These are phyloP conservation scores for Pneumocystis carinii DNA, from an alignment of 1,139 yeast genomes.

Conservation along the genomic window DNA sequence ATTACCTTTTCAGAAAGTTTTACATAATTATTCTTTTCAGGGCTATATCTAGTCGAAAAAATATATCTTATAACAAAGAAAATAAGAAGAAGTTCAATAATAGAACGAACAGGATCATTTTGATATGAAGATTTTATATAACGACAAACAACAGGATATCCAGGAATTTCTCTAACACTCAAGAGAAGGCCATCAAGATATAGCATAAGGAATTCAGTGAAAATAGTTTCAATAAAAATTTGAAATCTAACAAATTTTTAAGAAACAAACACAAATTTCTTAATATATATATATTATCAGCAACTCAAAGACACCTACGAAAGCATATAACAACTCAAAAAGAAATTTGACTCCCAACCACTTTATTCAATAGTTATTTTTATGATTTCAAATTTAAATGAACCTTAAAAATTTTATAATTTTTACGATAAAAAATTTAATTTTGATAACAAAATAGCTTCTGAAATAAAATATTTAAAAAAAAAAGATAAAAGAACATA, in stretches of 20 bases:
- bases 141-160: slow-evolving; percentile 59
- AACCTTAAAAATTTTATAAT: not conserved
- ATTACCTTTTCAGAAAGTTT: slow-evolving; percentile 34
- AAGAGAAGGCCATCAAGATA: slow-evolving; percentile 2
- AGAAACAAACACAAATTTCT: not conserved
- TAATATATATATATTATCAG: not conserved
- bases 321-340: not conserved
- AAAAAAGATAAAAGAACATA: not conserved
- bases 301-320: not conserved
- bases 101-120: slow-evolving; percentile 82
- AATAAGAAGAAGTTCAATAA: slow-evolving; percentile 62
- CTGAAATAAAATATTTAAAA: not conserved
- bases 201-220: not conserved
- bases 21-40: slow-evolving; percentile 58
- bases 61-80: slow-evolving; percentile 80
- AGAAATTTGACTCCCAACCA: not conserved
- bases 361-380: not conserved
- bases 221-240: not conserved
- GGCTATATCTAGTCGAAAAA: slow-evolving; percentile 64
- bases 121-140: slow-evolving; percentile 83
- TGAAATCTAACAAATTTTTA: not conserved
- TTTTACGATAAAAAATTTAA: not conserved
- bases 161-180: slow-evolving; percentile 38
- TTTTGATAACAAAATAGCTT: not conserved
- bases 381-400: not conserved